Evolutionary conservation across 2,329 filamentous ascomycete species (phyloP).

Genomic region (Pseudopyrenochaeta lycopersici): DNA sequence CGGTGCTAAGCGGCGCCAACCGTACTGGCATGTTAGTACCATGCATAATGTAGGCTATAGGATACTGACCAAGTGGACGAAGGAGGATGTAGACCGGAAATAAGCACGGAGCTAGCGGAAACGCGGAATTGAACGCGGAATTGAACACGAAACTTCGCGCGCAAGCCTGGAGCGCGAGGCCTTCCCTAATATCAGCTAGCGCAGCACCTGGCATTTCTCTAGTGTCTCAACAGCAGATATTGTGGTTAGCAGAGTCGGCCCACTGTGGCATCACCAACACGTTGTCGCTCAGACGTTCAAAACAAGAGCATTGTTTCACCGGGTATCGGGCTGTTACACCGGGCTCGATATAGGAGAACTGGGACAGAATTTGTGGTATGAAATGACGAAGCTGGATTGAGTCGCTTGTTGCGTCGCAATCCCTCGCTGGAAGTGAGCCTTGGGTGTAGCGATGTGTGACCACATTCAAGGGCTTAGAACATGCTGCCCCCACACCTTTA

Average conservation of each 20-base stretch:
- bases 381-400: background rate
- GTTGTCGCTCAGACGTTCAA: background rate
- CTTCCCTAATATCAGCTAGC: background rate
- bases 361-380: background rate
- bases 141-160: background rate
- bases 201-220: background rate
- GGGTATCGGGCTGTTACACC: background rate
- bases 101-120: background rate
- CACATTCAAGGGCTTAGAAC: background rate
- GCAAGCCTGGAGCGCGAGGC: background rate
- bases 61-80: background rate
- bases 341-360: background rate
- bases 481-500: background rate
- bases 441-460: conserved; percentile 1
- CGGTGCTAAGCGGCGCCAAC: too few relatives aligned
- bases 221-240: background rate
- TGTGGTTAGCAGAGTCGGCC: background rate
- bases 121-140: background rate
- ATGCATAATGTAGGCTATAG: background rate
- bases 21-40: background rate
- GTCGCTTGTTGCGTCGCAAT: background rate
- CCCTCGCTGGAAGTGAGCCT: background rate
- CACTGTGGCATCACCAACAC: background rate
- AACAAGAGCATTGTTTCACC: background rate
- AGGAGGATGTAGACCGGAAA: too few relatives aligned